Conservation (phyloP, 225 moss, liverwort and hornwort genomes). For the Lunularia cruciata region DNA sequence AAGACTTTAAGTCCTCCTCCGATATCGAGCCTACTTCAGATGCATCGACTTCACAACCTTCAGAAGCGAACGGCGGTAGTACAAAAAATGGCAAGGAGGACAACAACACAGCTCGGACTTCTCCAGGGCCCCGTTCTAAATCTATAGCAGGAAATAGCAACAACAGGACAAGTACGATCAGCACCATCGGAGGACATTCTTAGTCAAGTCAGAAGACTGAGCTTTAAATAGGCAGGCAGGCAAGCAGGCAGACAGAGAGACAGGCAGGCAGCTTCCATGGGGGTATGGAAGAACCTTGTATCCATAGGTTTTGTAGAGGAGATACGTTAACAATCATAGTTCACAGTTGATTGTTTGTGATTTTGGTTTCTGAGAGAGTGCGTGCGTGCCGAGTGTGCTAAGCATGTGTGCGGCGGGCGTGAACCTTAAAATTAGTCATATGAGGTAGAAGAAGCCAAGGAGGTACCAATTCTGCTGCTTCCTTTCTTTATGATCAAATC, state of each 20-base stretch:
- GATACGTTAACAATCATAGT: conserved; percentile 31
- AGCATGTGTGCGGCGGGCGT: conserved; percentile 37
- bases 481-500: conserved; percentile 32
- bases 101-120: conserved; percentile 15
- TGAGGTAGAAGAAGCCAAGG: conserved; percentile 31
- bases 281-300: conserved; percentile 30
- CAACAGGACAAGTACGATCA: conserved; percentile 21
- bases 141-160: conserved; percentile 27
- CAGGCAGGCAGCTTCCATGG: conserved; percentile 17
- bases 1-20: conserved; percentile 14
- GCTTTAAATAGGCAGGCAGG: conserved; percentile 13
- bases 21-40: conserved; percentile 3
- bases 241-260: conserved; percentile 11
- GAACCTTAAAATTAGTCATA: conserved; percentile 30
- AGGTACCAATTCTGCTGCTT: conserved; percentile 40
- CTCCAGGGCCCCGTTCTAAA: conserved; percentile 36
- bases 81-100: conserved; percentile 33
- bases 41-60: not conserved
- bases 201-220: conserved; percentile 18
- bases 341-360: conserved; percentile 36
- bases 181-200: conserved; percentile 16
- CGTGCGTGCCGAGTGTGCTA: conserved; percentile 28
- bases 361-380: conserved; percentile 43
- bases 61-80: conserved; percentile 31
- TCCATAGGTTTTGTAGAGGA: conserved; percentile 43